phyloP scores from a whole-genome alignment of 305 asterid genomes.

The Rubia peregrina region DNA sequence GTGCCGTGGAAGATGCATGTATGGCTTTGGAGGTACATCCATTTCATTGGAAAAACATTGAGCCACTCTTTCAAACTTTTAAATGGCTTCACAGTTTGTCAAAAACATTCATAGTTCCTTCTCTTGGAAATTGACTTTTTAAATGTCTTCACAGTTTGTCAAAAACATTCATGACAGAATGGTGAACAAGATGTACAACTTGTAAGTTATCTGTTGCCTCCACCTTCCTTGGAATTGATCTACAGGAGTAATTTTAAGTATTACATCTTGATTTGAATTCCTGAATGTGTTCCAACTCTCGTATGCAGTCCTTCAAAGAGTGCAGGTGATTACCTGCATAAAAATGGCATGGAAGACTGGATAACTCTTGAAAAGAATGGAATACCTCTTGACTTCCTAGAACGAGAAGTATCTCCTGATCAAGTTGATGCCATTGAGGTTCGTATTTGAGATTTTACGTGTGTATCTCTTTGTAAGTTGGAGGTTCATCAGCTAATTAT shows the following conservation, averaged over 20 bases:
- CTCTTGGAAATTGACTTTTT: constrained; percentile 24
- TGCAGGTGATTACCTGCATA: constrained; percentile 32
- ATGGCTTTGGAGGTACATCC: constrained; percentile 74
- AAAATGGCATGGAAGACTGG: constrained; percentile 33
- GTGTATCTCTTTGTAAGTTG: neutral
- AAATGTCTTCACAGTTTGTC: constrained; percentile 65
- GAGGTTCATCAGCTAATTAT: neutral
- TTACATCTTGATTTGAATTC: constrained; percentile 7
- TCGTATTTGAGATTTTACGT: neutral
- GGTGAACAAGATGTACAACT: constrained; percentile 63
- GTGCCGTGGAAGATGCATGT: constrained; percentile 85
- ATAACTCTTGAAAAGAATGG: constrained; percentile 85
- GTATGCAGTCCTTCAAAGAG: constrained; percentile 28
- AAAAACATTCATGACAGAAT: constrained; percentile 77
- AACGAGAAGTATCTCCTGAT: constrained; percentile 60
- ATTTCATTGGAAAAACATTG: constrained; percentile 12
- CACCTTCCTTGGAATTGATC: constrained; percentile 3
- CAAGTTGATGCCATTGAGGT: constrained; percentile 80
- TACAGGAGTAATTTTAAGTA: neutral
- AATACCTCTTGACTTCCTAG: constrained; percentile 52
- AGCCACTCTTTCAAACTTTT: constrained; percentile 7
- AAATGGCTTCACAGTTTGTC: too few species aligned
- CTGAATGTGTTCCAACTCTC: constrained; percentile 12
- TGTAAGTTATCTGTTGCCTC: constrained; percentile 43
- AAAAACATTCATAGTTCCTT: neutral